Base-by-base conservation (phyloP, 441 rosid genomes). In the Gossypium davidsonii region DNA sequence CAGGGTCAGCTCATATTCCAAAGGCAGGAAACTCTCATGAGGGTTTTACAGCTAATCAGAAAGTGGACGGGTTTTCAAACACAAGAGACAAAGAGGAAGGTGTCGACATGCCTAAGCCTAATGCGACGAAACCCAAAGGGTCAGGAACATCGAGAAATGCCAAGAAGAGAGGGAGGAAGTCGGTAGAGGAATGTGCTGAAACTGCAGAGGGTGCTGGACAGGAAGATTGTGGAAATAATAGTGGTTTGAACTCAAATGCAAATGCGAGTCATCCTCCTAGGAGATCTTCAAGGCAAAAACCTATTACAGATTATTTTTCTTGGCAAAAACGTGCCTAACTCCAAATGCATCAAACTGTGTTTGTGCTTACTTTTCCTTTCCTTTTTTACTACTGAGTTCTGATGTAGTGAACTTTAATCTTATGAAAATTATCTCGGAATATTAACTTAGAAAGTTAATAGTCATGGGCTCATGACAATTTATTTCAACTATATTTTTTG, bases 271-370 rank as follows among this genome's bases (percentile, higher is more conserved):
- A 56, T 66, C 66, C 73, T 34, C 44, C 48, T 25, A 77, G 82
- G 70, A 83, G 74, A 78, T 85, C 85, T 60, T 55, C 76, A 9
- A 79, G 82, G 79, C 73, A 66, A 44, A 81, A 76, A 70, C 80
- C 76, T 52, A 52, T 52, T 17, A 52, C 57, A 52, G 57, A 52
- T 52, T 52, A 52, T 6, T 52, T 52, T 52, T 52, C 57, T 52
- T 52, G 57, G 57, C 57, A 52, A 52, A 52, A 52, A 6, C 23
- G 23, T 52, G 23, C 57, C 21, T 52, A 17, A 52, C 10, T 39
- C 44, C 44, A 39, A 39, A 39, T 39, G 44, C 44, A 1, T 39
- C 11, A 39, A 39, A 39, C 44, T 39, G 3, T 8, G 44, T 39
- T 39, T 39, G 44, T 39, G 44, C 44, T 39, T 39, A 39, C 11